Conservation (phyloP, 345 rosid species). For the Erucastrum elatum region DNA sequence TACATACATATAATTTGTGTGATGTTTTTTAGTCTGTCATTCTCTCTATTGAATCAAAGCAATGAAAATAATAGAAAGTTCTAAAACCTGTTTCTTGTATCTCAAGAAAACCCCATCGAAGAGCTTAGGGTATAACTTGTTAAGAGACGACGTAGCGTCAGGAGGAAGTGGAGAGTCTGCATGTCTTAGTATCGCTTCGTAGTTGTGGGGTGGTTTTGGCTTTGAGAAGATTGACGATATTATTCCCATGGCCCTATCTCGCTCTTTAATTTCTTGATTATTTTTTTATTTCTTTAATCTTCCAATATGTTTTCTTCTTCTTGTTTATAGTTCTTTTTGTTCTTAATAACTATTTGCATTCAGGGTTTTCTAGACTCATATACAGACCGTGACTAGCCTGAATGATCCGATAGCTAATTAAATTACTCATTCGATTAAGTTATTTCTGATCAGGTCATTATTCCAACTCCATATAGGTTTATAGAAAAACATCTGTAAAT, state of each 20-base stretch:
- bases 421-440: too few species aligned
- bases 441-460: too few species aligned
- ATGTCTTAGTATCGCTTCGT: too few species aligned
- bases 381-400: too few species aligned
- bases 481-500: too few species aligned
- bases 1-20: neutral
- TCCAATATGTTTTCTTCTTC: too few species aligned
- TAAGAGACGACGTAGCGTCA: neutral
- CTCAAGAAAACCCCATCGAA: constrained; percentile 47
- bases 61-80: neutral
- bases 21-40: neutral
- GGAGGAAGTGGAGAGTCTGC: too few species aligned
- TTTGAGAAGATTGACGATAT: constrained; percentile 7
- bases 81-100: constrained; percentile 40
- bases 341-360: too few species aligned
- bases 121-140: constrained; percentile 44
- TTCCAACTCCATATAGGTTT: too few species aligned
- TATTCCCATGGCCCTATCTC: constrained; percentile 19
- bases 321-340: too few species aligned
- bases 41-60: neutral
- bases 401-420: too few species aligned
- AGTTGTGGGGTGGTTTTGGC: constrained; percentile 38
- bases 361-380: too few species aligned
- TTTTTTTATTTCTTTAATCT: neutral
- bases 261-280: neutral